Evolutionary conservation across 768 basidiomycete species (phyloP), one percentile per base, ranked within the genome.

Genomic region (Pleurotus cornucopiae): DNA sequence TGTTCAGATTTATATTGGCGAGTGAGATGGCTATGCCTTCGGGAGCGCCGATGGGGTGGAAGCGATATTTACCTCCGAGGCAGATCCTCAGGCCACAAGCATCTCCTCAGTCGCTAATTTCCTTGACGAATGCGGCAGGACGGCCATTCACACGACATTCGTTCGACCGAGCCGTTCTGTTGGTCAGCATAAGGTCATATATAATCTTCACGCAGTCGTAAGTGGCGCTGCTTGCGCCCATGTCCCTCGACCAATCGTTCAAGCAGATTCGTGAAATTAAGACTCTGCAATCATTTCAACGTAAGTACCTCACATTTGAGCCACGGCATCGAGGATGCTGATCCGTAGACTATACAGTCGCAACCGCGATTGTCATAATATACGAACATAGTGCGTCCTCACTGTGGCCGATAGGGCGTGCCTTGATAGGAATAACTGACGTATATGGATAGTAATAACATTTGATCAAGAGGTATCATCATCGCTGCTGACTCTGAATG

Each of bases 261-360:
- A 20, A 53, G 39, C 51, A 53, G 16, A 53, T 53, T 23, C 51
- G 41, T 53, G 51, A 41, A 18, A 53, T 43, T 23, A 53, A 53
- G 23, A 41, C 14, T 14, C 51, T 53, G 39, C 51, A 53, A 41
- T 53, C 14, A 12, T 53, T 37, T 41, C 51, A 53, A 30, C 39
- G 51, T 53, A 39, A 20, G 39, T 13, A 3, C 25, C 14, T 6
- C 14, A 7, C 25, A 18, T 14, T 7, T 37, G 30, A 7, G 30
- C 30, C 11, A 2, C 7, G 3, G 5, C 9, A 2, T 16, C 16
- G 23, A 38, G 16, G 30, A 9, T 9, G n/a, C 12, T 40, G 37
- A 26, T 11, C 18, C 38, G 12, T 25, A 40, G 6, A 25, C 16
- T 40, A 4, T 18, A 16, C 23, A 46, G 54, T 55, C 13, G 41